Evolutionary conservation across 1,284 basidiomycete species (phyloP), one percentile per base, ranked within the genome.

Genomic region (Vanrija sp.): DNA sequence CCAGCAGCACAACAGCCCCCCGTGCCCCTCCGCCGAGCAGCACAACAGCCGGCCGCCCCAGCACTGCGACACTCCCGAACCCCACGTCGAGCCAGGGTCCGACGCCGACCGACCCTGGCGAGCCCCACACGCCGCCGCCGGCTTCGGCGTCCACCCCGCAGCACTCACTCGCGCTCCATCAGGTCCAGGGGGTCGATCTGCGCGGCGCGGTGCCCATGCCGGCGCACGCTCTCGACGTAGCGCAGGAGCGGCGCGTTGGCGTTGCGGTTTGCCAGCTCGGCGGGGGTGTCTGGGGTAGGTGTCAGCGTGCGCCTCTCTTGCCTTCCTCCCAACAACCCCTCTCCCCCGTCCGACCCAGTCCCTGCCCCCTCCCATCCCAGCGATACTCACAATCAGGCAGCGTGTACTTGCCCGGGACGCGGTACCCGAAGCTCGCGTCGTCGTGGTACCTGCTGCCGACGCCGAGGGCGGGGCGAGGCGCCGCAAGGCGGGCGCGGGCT

Each of bases 101-200:
- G 12, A 6, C 27, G 27, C 31, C 31, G 9, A 12, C 9, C 19
- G 9, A 31, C 31, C 31, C 31, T 31, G 24, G 9, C 9, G 31
- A 14, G 31, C 31, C 31, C 31, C 31, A 12, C 31, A 31, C 7
- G 8, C 31, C 31, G 31, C 31, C 31, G 31, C 31, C 31, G 31
- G 31, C 31, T 31, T 25, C 24, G 24, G 6, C 41, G 24, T 27
- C 16, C 42, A 7, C 35, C 10, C 16, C 18, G 19, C 35, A 7
- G 15, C 12, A 58, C 67, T 65, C 85, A 85, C 64, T 92, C 88
- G 27, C 90, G 83, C 54, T 88, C 84, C 41, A 93, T 85, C 45
- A 94, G 76, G 72, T 90, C 88, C 20, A 94, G 77, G 0, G 91
- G 91, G 68, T 95, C 90, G 44, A 94, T 86, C 55, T 63, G 54